These are phyloP conservation scores for Drechslerella dactyloides DNA, from an alignment of 2,329 filamentous ascomycete species.

Conservation along the genomic window DNA sequence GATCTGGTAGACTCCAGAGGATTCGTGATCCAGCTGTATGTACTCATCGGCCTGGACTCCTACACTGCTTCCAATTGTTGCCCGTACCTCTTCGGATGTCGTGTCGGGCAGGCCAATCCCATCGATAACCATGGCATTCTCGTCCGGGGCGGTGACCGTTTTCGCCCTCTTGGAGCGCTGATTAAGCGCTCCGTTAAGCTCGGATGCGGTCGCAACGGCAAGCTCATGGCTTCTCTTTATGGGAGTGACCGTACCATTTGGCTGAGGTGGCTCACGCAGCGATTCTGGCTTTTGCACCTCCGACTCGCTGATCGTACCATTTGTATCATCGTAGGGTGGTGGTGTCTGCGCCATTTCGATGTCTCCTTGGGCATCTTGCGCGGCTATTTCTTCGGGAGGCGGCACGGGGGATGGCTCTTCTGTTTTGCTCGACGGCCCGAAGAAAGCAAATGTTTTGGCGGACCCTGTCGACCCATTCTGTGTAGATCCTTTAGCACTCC, in stretches of 20 bases:
- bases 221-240: conserved; percentile 43
- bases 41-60: conserved; percentile 47
- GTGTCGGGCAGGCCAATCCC: conserved; percentile 46
- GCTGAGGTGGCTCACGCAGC: conserved; percentile 37
- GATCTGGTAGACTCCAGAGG: conserved; percentile 28
- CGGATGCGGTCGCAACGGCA: conserved; percentile 17
- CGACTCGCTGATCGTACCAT: conserved; percentile 36
- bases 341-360: conserved; percentile 37
- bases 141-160: conserved; percentile 25
- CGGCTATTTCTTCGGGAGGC: conserved; percentile 14
- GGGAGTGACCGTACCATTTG: conserved; percentile 42
- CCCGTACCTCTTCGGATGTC: conserved; percentile 46
- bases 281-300: conserved; percentile 41
- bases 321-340: conserved; percentile 21
- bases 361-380: conserved; percentile 39
- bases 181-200: conserved; percentile 29
- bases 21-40: conserved; percentile 44
- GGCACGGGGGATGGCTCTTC: conserved; percentile 20
- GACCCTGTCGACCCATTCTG: conserved; percentile 42
- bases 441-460: conserved; percentile 37
- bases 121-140: conserved; percentile 47
- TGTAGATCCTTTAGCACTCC: conserved; percentile 9
- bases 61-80: conserved; percentile 46
- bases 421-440: conserved; percentile 27
- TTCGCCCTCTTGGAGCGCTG: conserved; percentile 44